Conservation (phyloP, 179 eudicot species). For the Heliamphora ciliata region DNA sequence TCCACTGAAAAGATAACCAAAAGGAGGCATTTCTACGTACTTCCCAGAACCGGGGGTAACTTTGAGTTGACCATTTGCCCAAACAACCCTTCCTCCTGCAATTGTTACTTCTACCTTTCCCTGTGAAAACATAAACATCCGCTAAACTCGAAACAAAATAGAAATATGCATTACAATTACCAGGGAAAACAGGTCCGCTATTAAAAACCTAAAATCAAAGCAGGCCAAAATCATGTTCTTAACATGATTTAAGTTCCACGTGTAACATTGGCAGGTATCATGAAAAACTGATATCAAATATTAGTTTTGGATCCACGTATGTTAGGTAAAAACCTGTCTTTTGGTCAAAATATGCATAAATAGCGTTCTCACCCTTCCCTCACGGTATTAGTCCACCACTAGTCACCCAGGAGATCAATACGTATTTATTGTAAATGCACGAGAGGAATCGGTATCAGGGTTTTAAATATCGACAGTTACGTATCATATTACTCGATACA, state of each 20-base stretch:
- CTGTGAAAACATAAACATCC: conserved; percentile 27
- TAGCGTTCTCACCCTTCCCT: too few species aligned
- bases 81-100: conserved; percentile 80
- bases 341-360: too few species aligned
- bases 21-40: conserved; percentile 75
- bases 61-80: conserved; percentile 64
- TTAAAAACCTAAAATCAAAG: neutral
- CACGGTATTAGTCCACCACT: too few species aligned
- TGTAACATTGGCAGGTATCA: neutral
- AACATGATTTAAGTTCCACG: neutral
- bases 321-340: too few species aligned
- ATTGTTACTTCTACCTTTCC: conserved; percentile 95
- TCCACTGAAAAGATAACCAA: conserved; percentile 67
- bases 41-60: conserved; percentile 73
- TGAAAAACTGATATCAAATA: neutral
- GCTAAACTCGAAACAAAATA: neutral
- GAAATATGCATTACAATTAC: neutral
- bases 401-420: too few species aligned
- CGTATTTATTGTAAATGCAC: too few species aligned
- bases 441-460: too few species aligned
- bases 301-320: too few species aligned
- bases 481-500: too few species aligned
- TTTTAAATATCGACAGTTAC: too few species aligned
- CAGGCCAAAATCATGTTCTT: too few species aligned
- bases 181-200: conserved; percentile 1